Evolutionary conservation across 2,329 filamentous ascomycete species (phyloP).

Genomic region (Cladosporium sp.): DNA sequence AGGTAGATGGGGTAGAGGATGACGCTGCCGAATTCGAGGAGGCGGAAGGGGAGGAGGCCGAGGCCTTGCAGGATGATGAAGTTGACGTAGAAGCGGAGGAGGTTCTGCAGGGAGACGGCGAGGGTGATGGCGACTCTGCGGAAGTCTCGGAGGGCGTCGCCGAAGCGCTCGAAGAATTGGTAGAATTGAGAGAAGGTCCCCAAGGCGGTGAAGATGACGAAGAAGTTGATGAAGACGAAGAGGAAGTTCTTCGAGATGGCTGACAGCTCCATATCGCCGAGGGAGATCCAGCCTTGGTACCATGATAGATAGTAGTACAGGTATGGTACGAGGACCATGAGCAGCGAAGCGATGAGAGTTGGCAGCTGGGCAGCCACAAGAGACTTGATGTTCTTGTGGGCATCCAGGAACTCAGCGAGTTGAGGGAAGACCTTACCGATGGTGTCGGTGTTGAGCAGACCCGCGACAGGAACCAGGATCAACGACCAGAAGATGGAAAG

Average conservation of each 20-base stretch:
- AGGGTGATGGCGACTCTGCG: slow-evolving; percentile 71
- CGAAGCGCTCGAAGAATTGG: slow-evolving; percentile 59
- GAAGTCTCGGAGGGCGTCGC: slow-evolving; percentile 72
- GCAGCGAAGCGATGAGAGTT: slow-evolving; percentile 76
- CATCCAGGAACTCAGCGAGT: slow-evolving; percentile 62
- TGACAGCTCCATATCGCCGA: slow-evolving; percentile 89
- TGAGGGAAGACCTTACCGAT: slow-evolving; percentile 69
- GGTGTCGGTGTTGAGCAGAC: slow-evolving; percentile 74
- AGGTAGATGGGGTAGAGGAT: slow-evolving; percentile 76
- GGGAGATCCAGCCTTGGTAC: slow-evolving; percentile 90
- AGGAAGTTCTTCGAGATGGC: slow-evolving; percentile 97
- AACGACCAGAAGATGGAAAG: slow-evolving; percentile 86
- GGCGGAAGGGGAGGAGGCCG: slow-evolving; percentile 87
- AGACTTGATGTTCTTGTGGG: slow-evolving; percentile 66
- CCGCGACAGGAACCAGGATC: slow-evolving; percentile 74
- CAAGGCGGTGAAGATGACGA: slow-evolving; percentile 87
- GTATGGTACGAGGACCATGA: slow-evolving; percentile 88
- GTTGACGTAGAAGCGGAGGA: slow-evolving; percentile 86
- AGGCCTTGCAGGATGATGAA: slow-evolving; percentile 91
- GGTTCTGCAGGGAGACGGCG: slow-evolving; percentile 67
- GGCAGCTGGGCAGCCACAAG: slow-evolving; percentile 85
- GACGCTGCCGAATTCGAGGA: slow-evolving; percentile 85
- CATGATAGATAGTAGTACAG: slow-evolving; percentile 92
- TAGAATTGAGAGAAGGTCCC: slow-evolving; percentile 68
- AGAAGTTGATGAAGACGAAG: slow-evolving; percentile 99